Base-by-base conservation (phyloP, 73 alveolate species). In the Paraurostyla sp. region DNA sequence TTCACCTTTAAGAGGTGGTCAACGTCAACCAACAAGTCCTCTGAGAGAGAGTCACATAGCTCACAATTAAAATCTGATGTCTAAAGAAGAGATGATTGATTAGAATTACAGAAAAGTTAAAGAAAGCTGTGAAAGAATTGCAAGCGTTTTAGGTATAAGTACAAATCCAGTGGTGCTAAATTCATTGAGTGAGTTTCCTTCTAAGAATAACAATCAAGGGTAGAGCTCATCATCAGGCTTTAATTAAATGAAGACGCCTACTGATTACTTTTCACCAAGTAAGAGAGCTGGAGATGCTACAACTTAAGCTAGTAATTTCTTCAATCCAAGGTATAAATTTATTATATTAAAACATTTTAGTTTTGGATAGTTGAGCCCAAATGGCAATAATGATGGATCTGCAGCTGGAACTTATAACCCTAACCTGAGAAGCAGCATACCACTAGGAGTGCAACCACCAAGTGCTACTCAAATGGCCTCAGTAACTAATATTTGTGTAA, bases 81-180 rank as follows among this genome's bases (percentile, higher is more conserved):
- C 35, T 29, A 78, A 32, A 78, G n/a, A 45, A 16, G 89, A 78
- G 13, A 23, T 78, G 80, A 78, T 78, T 32, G 89, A 78, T 36
- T 18, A 11, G 38, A 78, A 78, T 60, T 78, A 78, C 33, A 49
- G 89, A 18, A 78, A 54, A 78, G 78, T 54, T 6, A 51, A 60
- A 35, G 89, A 78, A 52, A 43, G 75, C 50, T 78, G 89, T 52
- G 76, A 78, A 54, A 22, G 89, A 16, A 78, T 78, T 7, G 89
- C 89, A 16, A 51, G 33, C 40, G 89, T 38, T 33, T 27, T 78
- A 0, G 89, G 89, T 4, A 51, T 78, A 36, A 32, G 35, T 35
- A 23, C 46, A 27, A 50, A 16, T n/a, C 78, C 60, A 25, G 23
- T n/a, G 1, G 65, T 73, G 23, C 32, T 2, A 11, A 48, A 73